Base-by-base conservation (phyloP, 116 monocot species). In the Papilionanthe hybrid region DNA sequence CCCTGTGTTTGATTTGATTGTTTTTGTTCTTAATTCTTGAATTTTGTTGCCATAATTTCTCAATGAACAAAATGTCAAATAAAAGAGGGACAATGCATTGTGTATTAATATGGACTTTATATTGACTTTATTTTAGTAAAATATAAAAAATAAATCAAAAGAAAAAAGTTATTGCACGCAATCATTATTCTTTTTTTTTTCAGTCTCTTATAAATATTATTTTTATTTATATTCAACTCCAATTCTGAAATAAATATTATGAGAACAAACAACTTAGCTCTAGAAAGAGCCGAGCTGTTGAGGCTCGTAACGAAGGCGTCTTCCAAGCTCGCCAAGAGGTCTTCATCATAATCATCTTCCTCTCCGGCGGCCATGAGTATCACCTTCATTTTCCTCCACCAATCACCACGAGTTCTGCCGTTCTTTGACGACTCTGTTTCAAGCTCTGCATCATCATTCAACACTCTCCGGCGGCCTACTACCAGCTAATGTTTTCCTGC, bases 401-500 rank as follows among this genome's bases (percentile, higher is more conserved):
- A 75, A 25, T 81, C 65, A 5, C 49, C 60, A 22, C 22, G 11
- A 41, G n/a, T 45, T 7, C 23, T 48, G 29, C 63, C 63, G 4
- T 43, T 65, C 22, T 53, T 55, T 11, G 32, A 20, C 27, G 42
- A 19, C 25, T 75, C 81, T 13, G 63, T 48, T 27, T 76, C 76
- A 1, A 9, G 15, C 49, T 76, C 53, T 42, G n/a, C 42, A 75
- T 88, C 88, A 1, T 79, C 88, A 48, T 88, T 88, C 77, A 78
- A 44, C 49, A 86, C 83, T n/a, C 88, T 19, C n/a, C n/a, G n/a
- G n/a, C 12, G 88, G 88, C 32, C 88, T 80, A 60, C 83, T 83
- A 65, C 86, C 86, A 8, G 88, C 88, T 83, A 88, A 77, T 19
- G 88, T 86, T 81, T 88, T 88, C 80, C 88, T 78, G 81, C 88